phyloP scores from a whole-genome alignment of 768 basidiomycete species.

The Pholiota conissans region DNA sequence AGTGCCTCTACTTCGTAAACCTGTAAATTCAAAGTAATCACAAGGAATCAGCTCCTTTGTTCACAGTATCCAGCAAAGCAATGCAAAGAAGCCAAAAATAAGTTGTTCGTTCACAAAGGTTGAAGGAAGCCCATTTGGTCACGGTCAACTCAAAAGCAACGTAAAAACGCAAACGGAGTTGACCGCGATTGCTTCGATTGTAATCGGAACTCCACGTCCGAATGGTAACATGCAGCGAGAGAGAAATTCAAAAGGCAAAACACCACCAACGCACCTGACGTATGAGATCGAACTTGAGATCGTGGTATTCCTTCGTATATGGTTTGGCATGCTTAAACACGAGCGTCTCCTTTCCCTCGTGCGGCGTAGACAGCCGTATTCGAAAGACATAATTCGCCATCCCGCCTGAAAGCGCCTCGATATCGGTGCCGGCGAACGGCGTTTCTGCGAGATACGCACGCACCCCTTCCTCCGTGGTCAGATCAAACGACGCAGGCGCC shows the following conservation, averaged over 20 bases:
- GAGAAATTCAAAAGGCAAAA: neutral
- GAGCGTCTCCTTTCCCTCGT: constrained; percentile 44
- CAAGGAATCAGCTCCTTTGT: neutral
- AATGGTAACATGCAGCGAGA: too few relatives aligned
- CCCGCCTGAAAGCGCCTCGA: constrained; percentile 51
- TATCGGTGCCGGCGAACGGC: constrained; percentile 42
- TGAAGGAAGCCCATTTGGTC: neutral
- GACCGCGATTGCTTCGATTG: too few relatives aligned
- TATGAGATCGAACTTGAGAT: constrained; percentile 30
- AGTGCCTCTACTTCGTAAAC: constrained; percentile 49
- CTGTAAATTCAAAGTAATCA: constrained; percentile 20
- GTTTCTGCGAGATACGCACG: constrained; percentile 46
- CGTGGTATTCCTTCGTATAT: constrained; percentile 31
- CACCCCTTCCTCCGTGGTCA: constrained; percentile 34
- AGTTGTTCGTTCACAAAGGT: neutral
- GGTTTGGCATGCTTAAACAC: constrained; percentile 61
- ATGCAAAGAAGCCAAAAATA: neutral
- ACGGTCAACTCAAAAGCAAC: neutral
- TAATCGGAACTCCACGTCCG: too few relatives aligned
- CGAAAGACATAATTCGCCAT: constrained; percentile 58
- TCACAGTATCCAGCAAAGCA: neutral
- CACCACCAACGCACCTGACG: constrained; percentile 49
- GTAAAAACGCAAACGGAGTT: neutral
- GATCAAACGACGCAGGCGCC: constrained; percentile 19
- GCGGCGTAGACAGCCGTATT: constrained; percentile 38